Percentiles rank a stretch among this genome's conserved stretches.
Evolutionary conservation across 1,284 basidiomycete species (phyloP).

Genomic region (Xerocomus minutiporus): DNA sequence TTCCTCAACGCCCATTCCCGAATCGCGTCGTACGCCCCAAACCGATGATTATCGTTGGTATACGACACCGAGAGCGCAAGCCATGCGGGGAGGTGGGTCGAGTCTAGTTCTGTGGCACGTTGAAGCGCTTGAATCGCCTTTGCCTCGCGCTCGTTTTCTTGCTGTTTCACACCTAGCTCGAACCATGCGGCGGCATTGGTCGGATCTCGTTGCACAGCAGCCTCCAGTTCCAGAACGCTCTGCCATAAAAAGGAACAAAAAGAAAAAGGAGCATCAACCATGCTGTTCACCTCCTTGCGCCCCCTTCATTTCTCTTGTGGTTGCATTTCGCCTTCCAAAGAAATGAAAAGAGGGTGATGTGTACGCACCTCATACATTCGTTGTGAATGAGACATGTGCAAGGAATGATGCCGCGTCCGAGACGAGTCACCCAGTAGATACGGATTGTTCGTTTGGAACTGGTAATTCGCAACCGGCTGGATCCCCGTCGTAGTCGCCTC

Average conservation of each 20-base stretch:
- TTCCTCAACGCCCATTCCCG: conserved; percentile 66
- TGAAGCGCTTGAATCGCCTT: conserved; percentile 86
- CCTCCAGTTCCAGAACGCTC: conserved; percentile 89
- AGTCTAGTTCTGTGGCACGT: conserved; percentile 79
- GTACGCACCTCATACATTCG: conserved; percentile 57
- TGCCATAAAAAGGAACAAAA: conserved; percentile 32
- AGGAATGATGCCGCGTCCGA: conserved; percentile 49
- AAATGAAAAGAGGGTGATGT: conserved; percentile 14
- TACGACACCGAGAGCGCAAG: conserved; percentile 89
- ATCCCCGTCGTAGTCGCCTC: conserved; percentile 67
- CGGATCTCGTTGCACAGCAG: conserved; percentile 79
- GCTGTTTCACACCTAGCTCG: conserved; percentile 92
- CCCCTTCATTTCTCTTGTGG: conserved; percentile 1
- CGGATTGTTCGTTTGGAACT: conserved; percentile 81
- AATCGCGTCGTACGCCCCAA: conserved; percentile 74
- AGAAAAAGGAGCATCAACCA: conserved; percentile 14
- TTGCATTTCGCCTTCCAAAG: conserved; percentile 2
- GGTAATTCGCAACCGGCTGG: conserved; percentile 56
- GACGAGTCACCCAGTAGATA: conserved; percentile 62
- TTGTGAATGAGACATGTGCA: conserved; percentile 44
- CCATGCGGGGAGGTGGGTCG: conserved; percentile 75
- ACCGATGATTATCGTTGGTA: conserved; percentile 85
- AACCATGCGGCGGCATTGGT: conserved; percentile 79
- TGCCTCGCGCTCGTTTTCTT: conserved; percentile 95
- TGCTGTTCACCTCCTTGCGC: conserved; percentile 3